Conservation (phyloP, 2,329 filamentous ascomycete genomes). For the Pyrenophora tritici-repentis region DNA sequence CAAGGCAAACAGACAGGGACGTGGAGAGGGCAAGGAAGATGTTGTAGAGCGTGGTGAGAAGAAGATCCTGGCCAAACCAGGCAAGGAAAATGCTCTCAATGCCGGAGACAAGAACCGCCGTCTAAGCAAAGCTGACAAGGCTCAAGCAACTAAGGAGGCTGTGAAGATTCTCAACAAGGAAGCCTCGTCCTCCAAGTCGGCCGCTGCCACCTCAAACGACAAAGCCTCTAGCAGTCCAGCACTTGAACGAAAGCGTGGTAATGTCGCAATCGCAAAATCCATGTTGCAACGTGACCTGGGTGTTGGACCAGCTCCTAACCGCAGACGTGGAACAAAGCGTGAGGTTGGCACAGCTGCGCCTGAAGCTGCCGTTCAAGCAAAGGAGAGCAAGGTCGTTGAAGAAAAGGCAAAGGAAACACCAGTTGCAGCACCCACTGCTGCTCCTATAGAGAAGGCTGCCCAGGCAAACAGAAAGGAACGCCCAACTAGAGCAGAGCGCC, state of each 20-base stretch:
- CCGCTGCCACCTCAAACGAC: conserved; percentile 31
- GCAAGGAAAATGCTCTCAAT: conserved; percentile 37
- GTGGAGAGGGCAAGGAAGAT: conserved; percentile 66
- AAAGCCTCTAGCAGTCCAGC: conserved; percentile 48
- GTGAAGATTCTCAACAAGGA: conserved; percentile 63
- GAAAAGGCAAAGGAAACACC: conserved; percentile 38
- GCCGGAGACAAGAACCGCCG: conserved; percentile 48
- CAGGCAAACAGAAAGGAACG: conserved; percentile 47
- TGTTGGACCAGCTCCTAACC: conserved; percentile 53
- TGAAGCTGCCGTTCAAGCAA: conserved; percentile 28
- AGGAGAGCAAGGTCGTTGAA: conserved; percentile 33
- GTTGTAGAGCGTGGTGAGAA: conserved; percentile 58
- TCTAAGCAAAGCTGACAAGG: conserved; percentile 58
- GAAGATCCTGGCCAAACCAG: conserved; percentile 41
- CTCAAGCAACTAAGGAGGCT: conserved; percentile 68
- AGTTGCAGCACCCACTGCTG: conserved; percentile 16
- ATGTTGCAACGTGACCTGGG: conserved; percentile 68
- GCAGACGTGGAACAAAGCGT: conserved; percentile 47
- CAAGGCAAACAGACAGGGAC: conserved; percentile 61
- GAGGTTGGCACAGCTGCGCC: conserved; percentile 32
- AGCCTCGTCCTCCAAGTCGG: conserved; percentile 41
- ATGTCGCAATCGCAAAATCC: conserved; percentile 58
- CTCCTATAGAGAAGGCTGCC: conserved; percentile 32
- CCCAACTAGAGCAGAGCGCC: conserved; percentile 46
- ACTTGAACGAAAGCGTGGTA: conserved; percentile 59